Percentiles rank a stretch among this genome's conserved stretches.
phyloP scores from a whole-genome alignment of 345 rosid species.

The Lepidium africanum region DNA sequence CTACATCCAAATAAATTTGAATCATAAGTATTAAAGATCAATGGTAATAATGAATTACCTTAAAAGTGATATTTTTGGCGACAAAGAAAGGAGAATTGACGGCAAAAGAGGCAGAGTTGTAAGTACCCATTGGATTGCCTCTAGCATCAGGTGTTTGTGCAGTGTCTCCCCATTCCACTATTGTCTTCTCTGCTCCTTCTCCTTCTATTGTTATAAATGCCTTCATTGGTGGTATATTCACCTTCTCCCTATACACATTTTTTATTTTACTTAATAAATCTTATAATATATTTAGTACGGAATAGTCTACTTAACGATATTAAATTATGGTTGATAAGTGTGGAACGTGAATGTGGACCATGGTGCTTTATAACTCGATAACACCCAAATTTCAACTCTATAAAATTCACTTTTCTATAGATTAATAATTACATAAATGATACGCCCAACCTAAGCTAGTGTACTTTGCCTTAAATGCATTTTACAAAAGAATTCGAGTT shows the following conservation, averaged over 20 bases:
- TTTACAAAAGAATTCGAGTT: neutral
- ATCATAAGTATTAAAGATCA: neutral
- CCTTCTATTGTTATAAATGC: conserved; percentile 86
- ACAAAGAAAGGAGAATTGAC: conserved; percentile 83
- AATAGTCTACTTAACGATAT: neutral
- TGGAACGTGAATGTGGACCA: conserved; percentile 11
- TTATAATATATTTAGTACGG: neutral
- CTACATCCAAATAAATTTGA: neutral
- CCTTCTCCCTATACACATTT: conserved; percentile 62
- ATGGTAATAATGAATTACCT: conserved; percentile 35
- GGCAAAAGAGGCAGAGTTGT: conserved; percentile 81
- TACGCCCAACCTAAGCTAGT: too few species aligned
- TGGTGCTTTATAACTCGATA: neutral
- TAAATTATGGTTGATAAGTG: neutral
- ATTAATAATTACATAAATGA: too few species aligned
- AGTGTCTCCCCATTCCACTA: conserved; percentile 92
- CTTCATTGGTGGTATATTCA: conserved; percentile 65
- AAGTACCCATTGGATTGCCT: conserved; percentile 76
- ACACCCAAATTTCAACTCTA: neutral
- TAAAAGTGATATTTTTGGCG: conserved; percentile 90
- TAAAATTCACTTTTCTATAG: neutral
- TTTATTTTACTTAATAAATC: neutral
- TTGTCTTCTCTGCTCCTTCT: conserved; percentile 83
- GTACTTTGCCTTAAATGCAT: neutral
- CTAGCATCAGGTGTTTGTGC: conserved; percentile 70